These are phyloP conservation scores for Naganishia randhawae DNA, from an alignment of 768 basidiomycete genomes.

Conservation along the genomic window DNA sequence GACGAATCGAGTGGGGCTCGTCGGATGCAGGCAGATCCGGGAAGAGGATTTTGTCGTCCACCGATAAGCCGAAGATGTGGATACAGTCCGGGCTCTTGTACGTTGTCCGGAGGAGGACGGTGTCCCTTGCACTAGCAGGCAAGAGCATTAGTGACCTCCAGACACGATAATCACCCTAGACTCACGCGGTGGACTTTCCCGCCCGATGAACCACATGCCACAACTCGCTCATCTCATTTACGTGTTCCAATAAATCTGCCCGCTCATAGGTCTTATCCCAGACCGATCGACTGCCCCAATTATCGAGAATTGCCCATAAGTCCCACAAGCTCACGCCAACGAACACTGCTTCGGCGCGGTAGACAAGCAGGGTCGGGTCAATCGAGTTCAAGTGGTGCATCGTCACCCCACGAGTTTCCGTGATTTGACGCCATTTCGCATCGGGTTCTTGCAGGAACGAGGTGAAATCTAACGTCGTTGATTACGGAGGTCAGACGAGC, in stretches of 20 bases:
- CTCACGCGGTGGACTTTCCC: slow-evolving; percentile 86
- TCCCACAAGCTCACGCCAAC: slow-evolving; percentile 96
- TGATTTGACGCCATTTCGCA: slow-evolving; percentile 82
- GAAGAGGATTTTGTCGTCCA: slow-evolving; percentile 82
- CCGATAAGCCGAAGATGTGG: slow-evolving; percentile 92
- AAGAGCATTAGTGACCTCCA: not conserved
- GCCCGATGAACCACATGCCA: slow-evolving; percentile 76
- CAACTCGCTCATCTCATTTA: slow-evolving; percentile 71
- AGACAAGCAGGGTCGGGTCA: slow-evolving; percentile 92
- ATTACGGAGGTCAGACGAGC: no score
- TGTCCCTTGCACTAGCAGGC: slow-evolving; percentile 70
- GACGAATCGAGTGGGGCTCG: slow-evolving; percentile 78
- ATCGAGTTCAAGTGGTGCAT: slow-evolving; percentile 95
- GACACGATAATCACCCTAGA: slow-evolving; percentile 21
- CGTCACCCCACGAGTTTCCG: slow-evolving; percentile 83
- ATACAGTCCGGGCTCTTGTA: slow-evolving; percentile 95
- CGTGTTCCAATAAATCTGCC: slow-evolving; percentile 77
- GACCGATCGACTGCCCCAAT: slow-evolving; percentile 71
- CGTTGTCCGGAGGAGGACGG: slow-evolving; percentile 85
- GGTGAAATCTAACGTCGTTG: slow-evolving; percentile 63
- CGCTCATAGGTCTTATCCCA: slow-evolving; percentile 93
- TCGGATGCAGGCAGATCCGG: slow-evolving; percentile 59
- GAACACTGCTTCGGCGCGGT: slow-evolving; percentile 92
- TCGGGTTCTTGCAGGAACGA: slow-evolving; percentile 95
- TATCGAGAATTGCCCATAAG: slow-evolving; percentile 78